Percentiles rank a stretch among this genome's conserved stretches.
Evolutionary conservation across 257 asterid genomes (phyloP).

Genomic region (Rehmannia glutinosa): DNA sequence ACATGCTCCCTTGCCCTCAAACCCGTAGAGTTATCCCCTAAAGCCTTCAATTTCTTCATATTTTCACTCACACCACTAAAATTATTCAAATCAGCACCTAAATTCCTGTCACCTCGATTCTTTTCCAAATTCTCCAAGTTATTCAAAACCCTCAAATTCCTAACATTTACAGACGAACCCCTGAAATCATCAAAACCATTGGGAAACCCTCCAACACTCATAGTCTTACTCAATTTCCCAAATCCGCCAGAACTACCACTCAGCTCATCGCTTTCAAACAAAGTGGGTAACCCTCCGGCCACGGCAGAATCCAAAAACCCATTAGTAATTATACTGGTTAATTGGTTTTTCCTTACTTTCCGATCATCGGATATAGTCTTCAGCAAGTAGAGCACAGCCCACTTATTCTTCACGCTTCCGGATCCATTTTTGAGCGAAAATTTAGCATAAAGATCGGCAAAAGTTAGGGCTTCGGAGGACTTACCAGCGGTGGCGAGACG

Average conservation of each 20-base stretch:
- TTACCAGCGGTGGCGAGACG: conserved; percentile 91
- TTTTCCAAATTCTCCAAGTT: conserved; percentile 32
- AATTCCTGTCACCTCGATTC: conserved; percentile 20
- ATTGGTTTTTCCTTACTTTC: conserved; percentile 34
- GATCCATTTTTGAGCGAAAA: conserved; percentile 66
- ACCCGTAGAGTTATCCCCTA: conserved; percentile 34
- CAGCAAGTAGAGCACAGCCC: conserved; percentile 92
- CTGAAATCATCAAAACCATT: conserved; percentile 31
- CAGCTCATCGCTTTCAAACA: conserved; percentile 35
- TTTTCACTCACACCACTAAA: conserved; percentile 30
- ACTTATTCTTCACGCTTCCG: conserved; percentile 76
- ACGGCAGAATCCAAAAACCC: conserved; percentile 57
- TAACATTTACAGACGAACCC: conserved; percentile 15
- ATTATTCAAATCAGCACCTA: conserved; percentile 14
- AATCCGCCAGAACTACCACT: conserved; percentile 26
- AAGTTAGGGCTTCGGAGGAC: conserved; percentile 90
- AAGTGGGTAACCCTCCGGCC: conserved; percentile 68
- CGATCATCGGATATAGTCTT: conserved; percentile 85
- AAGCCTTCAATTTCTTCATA: conserved; percentile 38
- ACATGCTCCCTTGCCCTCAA: conserved; percentile 40
- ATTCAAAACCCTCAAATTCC: conserved; percentile 22
- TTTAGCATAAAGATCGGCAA: conserved; percentile 72
- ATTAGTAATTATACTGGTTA: conserved; percentile 32
- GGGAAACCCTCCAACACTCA: conserved; percentile 23
- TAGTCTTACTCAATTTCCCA: conserved; percentile 26